phyloP scores from a whole-genome alignment of 1,284 basidiomycete genomes.

The Ceratobasidium sp. region DNA sequence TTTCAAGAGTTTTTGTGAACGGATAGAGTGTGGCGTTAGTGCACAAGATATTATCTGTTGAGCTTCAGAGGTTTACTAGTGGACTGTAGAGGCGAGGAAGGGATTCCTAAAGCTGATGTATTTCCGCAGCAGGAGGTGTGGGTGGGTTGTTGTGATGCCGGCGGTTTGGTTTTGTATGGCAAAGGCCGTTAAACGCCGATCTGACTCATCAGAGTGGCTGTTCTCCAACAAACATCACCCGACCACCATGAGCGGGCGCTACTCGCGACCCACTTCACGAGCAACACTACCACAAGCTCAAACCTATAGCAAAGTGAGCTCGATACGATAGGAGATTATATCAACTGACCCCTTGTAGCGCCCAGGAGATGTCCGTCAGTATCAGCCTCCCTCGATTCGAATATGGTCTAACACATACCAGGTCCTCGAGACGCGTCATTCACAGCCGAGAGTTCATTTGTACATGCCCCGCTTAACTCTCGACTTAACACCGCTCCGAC shows the following conservation, averaged over 20 bases:
- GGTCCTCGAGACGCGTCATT: slow-evolving; percentile 43
- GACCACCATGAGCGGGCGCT: slow-evolving; percentile 37
- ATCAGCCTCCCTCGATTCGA: background rate
- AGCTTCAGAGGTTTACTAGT: no score
- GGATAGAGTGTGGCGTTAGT: background rate
- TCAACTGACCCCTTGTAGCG: slow-evolving; percentile 16
- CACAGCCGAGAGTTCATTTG: slow-evolving; percentile 78
- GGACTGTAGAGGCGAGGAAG: no score
- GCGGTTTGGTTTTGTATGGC: no score
- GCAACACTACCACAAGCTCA: slow-evolving; percentile 23
- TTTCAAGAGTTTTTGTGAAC: background rate
- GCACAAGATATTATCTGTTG: no score
- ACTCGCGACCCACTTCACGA: slow-evolving; percentile 34
- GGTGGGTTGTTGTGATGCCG: no score
- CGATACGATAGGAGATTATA: background rate
- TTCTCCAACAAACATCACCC: slow-evolving; percentile 10
- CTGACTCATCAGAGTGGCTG: background rate
- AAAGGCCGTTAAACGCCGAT: background rate
- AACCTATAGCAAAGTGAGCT: slow-evolving; percentile 34
- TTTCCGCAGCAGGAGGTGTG: no score
- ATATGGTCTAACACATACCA: background rate
- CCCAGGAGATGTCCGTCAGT: slow-evolving; percentile 34
- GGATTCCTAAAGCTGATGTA: no score
- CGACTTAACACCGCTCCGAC: slow-evolving; percentile 65
- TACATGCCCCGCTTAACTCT: slow-evolving; percentile 85